Conservation (phyloP, 495 filamentous ascomycete genomes). For the Trichoderma virens region DNA sequence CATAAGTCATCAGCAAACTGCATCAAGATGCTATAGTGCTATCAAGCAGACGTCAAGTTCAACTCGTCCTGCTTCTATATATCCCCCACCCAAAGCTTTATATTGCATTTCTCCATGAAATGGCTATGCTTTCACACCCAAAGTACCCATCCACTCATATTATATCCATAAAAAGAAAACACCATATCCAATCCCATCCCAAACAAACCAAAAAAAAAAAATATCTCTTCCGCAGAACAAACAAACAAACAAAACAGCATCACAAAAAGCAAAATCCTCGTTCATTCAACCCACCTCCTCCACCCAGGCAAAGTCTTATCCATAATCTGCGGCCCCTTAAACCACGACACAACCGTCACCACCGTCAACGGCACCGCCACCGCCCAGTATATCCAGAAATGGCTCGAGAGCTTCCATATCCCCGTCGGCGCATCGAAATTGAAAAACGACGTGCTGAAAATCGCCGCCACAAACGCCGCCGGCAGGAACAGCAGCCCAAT, state of each 20-base stretch:
- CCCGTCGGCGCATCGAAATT: slow-evolving; percentile 17
- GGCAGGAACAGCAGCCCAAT: slow-evolving; percentile 28
- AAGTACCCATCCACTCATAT: too few relatives aligned
- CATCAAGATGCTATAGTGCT: too few relatives aligned
- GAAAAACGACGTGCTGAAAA: slow-evolving; percentile 28
- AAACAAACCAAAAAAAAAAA: too few relatives aligned
- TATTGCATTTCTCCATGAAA: too few relatives aligned
- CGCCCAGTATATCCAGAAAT: slow-evolving; percentile 31
- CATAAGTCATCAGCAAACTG: too few relatives aligned
- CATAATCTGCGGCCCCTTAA: background rate
- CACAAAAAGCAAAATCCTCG: background rate
- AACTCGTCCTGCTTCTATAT: too few relatives aligned
- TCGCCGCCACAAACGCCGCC: slow-evolving; percentile 25
- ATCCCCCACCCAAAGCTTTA: too few relatives aligned
- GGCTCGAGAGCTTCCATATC: slow-evolving; percentile 19
- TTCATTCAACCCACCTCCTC: background rate
- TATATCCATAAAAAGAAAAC: too few relatives aligned
- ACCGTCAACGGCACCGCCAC: slow-evolving; percentile 20
- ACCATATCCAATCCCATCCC: too few relatives aligned
- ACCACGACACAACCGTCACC: slow-evolving; percentile 15
- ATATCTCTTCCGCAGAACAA: too few relatives aligned
- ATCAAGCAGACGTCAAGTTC: too few relatives aligned
- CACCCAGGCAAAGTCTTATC: background rate
- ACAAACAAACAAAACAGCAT: background rate
- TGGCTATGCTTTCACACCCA: too few relatives aligned